phyloP scores from a whole-genome alignment of 257 asterid species.

The Nicotiana undulata region DNA sequence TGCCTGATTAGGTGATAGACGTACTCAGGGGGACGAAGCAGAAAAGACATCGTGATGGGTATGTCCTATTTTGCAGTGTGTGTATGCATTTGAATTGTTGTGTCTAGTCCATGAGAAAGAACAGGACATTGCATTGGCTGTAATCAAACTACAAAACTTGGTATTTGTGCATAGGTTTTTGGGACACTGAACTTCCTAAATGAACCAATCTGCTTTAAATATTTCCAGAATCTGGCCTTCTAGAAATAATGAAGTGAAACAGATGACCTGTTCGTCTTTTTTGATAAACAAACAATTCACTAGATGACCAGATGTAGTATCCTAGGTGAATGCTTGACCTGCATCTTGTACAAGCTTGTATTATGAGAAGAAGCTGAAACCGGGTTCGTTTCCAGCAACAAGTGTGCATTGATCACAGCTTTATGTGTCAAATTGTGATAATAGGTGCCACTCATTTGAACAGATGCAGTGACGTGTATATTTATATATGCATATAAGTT shows the following conservation, averaged over 20 bases:
- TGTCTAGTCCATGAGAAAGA: background rate
- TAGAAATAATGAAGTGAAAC: background rate
- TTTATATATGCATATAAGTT: background rate
- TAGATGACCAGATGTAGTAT: background rate
- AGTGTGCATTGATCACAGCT: background rate
- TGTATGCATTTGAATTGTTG: background rate
- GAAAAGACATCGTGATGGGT: slow-evolving; percentile 94
- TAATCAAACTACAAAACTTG: background rate
- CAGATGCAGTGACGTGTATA: background rate
- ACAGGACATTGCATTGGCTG: background rate
- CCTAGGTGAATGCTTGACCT: background rate
- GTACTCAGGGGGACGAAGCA: slow-evolving; percentile 68
- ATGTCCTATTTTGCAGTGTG: background rate
- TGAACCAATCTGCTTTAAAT: background rate
- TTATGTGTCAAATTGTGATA: background rate
- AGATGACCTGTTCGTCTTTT: background rate
- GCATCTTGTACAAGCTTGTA: background rate
- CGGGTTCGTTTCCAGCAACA: background rate
- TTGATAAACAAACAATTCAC: background rate
- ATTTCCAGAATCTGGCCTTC: background rate
- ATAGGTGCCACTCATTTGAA: background rate
- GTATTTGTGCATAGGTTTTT: background rate
- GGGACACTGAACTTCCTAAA: background rate
- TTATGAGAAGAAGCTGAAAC: background rate
- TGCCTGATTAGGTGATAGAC: slow-evolving; percentile 50